phyloP scores from a whole-genome alignment of 2,329 filamentous ascomycete genomes.

The Microascus cirrosus region DNA sequence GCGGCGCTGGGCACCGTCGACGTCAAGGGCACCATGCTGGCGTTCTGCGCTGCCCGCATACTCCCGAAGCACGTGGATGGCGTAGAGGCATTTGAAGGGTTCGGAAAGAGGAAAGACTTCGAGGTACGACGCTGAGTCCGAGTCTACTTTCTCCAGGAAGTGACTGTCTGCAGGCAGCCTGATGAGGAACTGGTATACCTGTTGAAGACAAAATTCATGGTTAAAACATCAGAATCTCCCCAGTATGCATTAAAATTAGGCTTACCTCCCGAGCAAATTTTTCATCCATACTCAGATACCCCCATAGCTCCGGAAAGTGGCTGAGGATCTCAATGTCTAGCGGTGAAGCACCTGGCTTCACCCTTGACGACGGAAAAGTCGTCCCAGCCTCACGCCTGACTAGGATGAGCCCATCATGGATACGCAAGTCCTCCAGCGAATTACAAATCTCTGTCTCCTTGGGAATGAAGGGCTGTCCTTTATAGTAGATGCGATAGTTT shows the following conservation, averaged over 20 bases:
- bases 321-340: conserved; percentile 71
- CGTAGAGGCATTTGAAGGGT: conserved; percentile 65
- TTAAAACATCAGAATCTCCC: not conserved
- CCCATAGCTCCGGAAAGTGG: conserved; percentile 77
- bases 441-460: conserved; percentile 45
- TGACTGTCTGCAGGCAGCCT: conserved; percentile 58
- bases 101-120: conserved; percentile 58
- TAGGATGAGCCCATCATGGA: conserved; percentile 54
- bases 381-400: conserved; percentile 47
- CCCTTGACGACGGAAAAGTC: conserved; percentile 26
- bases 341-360: conserved; percentile 40
- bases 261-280: conserved; percentile 54
- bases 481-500: conserved; percentile 63
- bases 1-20: conserved; percentile 10
- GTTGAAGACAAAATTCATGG: not conserved
- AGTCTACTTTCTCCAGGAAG: conserved; percentile 47
- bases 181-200: conserved; percentile 61
- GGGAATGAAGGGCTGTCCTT: conserved; percentile 54
- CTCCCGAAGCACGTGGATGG: conserved; percentile 53
- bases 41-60: conserved; percentile 38
- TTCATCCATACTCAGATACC: conserved; percentile 65
- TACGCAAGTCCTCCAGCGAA: conserved; percentile 57
- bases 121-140: conserved; percentile 35
- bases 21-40: conserved; percentile 11
- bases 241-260: not conserved